These are phyloP conservation scores for Psilocybe cyanescens DNA, from an alignment of 768 basidiomycete genomes.

Conservation along the genomic window DNA sequence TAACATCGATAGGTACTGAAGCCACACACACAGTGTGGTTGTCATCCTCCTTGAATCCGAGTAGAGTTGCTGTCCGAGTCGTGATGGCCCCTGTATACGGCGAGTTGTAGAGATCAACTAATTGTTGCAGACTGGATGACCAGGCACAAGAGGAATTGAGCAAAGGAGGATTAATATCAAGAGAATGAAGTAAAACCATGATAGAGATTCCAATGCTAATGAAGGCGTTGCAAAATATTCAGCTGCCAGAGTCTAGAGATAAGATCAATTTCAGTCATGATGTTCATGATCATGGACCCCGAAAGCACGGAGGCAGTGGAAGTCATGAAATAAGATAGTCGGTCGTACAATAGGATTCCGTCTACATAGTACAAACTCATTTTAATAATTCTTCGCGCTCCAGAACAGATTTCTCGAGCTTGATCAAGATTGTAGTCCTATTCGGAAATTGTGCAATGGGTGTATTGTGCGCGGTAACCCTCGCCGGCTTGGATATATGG, in stretches of 20 bases:
- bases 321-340: conserved; percentile 3
- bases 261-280: background rate
- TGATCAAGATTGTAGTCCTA: conserved; percentile 96
- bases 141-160: conserved; percentile 84
- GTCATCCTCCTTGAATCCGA: conserved; percentile 70
- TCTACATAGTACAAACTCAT: conserved; percentile 34
- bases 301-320: conserved; percentile 1
- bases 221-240: background rate
- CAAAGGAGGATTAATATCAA: conserved; percentile 64
- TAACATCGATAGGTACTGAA: conserved; percentile 4
- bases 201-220: background rate
- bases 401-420: conserved; percentile 90
- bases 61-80: conserved; percentile 74
- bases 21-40: conserved; percentile 57
- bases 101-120: conserved; percentile 66
- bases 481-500: conserved; percentile 70
- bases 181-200: conserved; percentile 64
- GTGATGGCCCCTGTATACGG: conserved; percentile 78
- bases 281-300: background rate
- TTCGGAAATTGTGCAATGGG: conserved; percentile 80
- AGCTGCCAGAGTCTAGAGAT: background rate
- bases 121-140: conserved; percentile 72
- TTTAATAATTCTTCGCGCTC: conserved; percentile 94
- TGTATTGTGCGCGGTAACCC: conserved; percentile 95
- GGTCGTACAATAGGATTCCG: background rate